Base-by-base conservation (phyloP, 805 yeast species). In the Metschnikowia arizonensis region DNA sequence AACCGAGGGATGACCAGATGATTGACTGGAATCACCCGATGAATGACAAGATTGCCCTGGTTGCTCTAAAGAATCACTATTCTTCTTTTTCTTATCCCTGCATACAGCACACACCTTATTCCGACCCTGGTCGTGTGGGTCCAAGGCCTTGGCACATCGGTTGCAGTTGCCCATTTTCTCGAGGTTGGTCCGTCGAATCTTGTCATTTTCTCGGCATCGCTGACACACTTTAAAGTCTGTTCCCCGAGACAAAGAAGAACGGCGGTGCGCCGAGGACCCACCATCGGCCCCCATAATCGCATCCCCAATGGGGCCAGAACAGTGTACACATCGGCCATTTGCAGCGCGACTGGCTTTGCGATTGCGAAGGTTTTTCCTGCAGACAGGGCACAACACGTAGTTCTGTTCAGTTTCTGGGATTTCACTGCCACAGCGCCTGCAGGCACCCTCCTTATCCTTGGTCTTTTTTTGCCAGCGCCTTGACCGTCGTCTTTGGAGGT, bases 261-360 rank as follows among this genome's bases (percentile, higher is more conserved):
- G 61, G 46, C 56, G 58, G 3, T 47, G 55, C 21, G 43, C 50
- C 6, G 44, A 48, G 25, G 2, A 5, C 6, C 8, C 17, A 15
- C 9, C 15, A 1, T 63, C 66, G 21, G 59, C 63, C 12, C 64
- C 58, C 25, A 67, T 61, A 24, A 69, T 66, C 44, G 68, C 65
- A 1, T 74, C 66, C 45, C 69, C 72, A 5, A 72, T 59, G 6
- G 82, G 80, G 2, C 85, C 85, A 1, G 81, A 69, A 50, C 88
- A 82, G 56, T 82, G 87, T 12, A 82, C 84, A 63, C 88, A 82
- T 54, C 74, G 75, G 0, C 88, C 87, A 51, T 72, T 75, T 10
- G 79, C 78, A 5, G 79, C 83, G 33, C 88, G 65, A 43, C 69
- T 73, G 0, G 80, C 79, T 55, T 82, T 82, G 38, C 80, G 65